Base-by-base conservation (phyloP, 2,329 filamentous ascomycete species). In the Keithomyces neogunnii region DNA sequence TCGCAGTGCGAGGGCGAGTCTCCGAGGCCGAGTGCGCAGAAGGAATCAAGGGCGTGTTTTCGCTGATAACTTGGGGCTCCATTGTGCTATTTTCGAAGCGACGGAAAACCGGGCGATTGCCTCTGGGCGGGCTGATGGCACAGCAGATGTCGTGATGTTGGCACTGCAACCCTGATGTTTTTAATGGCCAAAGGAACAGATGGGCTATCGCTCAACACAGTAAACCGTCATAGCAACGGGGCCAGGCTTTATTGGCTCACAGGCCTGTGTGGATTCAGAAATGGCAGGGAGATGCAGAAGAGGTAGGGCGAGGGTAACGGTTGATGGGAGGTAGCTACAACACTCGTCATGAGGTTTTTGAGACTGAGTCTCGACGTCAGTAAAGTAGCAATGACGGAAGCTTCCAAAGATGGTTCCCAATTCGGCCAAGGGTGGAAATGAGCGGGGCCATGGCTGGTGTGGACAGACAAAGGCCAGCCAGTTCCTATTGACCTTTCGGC, bases 1-100 rank as follows among this genome's bases (percentile, higher is more conserved):
- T 80, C 48, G 73, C 61, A 13, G 75, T 71, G 54, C 72, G 75
- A 9, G 72, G 67, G 19, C 73, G 73, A 40, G 55, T 49, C 38
- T 66, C 62, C 42, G 63, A 52, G n/a, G 62, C 62, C 26, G 45
- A n/a, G 6, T 44, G 47, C 10, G 42, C 31, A 10, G 47, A 28
- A 32, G 59, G 58, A 5, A 71, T 61, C 6, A 71, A 58, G 49
- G 69, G 69, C 45, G 68, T 66, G 49, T 62, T 62, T 58, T 71
- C 69, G 59, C 56, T 57, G 10, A 57, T 52, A 30, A 52, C 50
- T 48, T 60, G 62, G 52, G 60, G 56, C 48, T 63, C 63, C 62
- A 63, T 62, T 38, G n/a, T 36, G 36, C 5, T 36, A 19, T 9
- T 28, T 29, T 31, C 8, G 13, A 31, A 42, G 19, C 19, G 19